A percentile compares a stretch with the other conserved stretches of the same genome.
Evolutionary conservation across 2,329 filamentous ascomycete species (phyloP).

Genomic region (Alternaria consortialis): DNA sequence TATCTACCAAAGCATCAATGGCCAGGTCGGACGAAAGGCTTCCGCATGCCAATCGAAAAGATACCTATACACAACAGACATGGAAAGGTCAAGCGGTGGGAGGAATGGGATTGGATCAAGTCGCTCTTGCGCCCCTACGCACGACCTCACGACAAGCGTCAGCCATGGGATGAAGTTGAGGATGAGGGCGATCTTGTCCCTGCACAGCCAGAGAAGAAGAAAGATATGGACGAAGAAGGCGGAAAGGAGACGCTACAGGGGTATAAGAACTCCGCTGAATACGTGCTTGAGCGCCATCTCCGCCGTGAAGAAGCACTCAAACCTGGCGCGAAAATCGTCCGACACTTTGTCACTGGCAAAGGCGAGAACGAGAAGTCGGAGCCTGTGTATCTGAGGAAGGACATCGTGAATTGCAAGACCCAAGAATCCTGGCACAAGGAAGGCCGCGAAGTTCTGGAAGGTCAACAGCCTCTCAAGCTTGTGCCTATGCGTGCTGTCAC

Average conservation of each 20-base stretch:
- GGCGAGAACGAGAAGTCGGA: constrained; percentile 77
- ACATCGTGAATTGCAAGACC: constrained; percentile 86
- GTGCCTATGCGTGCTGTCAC: constrained; percentile 94
- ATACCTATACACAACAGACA: constrained; percentile 79
- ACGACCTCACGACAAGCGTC: constrained; percentile 63
- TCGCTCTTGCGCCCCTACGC: constrained; percentile 78
- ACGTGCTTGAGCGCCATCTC: constrained; percentile 83
- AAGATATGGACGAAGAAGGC: constrained; percentile 77
- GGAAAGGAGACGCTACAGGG: constrained; percentile 81
- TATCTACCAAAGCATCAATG: constrained; percentile 84
- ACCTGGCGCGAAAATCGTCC: constrained; percentile 72
- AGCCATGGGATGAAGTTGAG: constrained; percentile 80
- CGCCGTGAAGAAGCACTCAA: constrained; percentile 90
- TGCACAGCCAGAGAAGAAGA: constrained; percentile 65
- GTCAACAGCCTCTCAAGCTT: constrained; percentile 79
- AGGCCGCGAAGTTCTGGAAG: constrained; percentile 76
- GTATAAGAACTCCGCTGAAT: constrained; percentile 86
- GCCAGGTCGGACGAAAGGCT: constrained; percentile 89
- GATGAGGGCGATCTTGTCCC: constrained; percentile 79
- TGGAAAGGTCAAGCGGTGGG: constrained; percentile 79
- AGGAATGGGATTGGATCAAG: constrained; percentile 89
- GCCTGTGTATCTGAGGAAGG: constrained; percentile 79
- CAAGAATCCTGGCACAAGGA: constrained; percentile 98
- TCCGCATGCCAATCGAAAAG: constrained; percentile 80
- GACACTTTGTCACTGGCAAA: constrained; percentile 78